These are phyloP conservation scores for Dryas drummondii DNA, from an alignment of 306 rosid genomes.

Conservation along the genomic window DNA sequence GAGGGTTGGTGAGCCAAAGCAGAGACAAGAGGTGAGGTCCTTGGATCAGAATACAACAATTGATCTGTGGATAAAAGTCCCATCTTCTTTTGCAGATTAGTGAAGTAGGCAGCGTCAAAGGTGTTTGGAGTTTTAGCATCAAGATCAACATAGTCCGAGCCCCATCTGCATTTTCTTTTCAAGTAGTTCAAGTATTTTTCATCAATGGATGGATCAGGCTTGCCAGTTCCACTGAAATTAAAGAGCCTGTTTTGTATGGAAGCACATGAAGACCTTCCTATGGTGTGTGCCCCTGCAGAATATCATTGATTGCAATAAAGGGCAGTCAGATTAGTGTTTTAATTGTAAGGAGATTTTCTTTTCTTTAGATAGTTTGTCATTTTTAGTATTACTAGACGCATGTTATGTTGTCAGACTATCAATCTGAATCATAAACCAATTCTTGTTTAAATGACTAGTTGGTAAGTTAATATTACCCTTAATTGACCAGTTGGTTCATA, in stretches of 20 bases:
- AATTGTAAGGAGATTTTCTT: neutral
- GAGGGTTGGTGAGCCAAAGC: conserved; percentile 41
- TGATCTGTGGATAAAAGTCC: conserved; percentile 68
- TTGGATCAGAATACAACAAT: conserved; percentile 51
- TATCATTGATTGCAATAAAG: neutral
- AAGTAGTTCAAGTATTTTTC: conserved; percentile 52
- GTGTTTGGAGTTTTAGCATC: conserved; percentile 62
- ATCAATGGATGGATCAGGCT: conserved; percentile 58
- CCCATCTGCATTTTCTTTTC: conserved; percentile 87
- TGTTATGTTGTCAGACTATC: neutral
- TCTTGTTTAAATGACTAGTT: neutral
- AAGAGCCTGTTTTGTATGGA: conserved; percentile 59
- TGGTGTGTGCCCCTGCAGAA: conserved; percentile 76
- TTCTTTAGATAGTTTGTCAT: too few species aligned
- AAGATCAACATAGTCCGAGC: conserved; percentile 70
- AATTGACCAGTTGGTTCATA: conserved; percentile 7
- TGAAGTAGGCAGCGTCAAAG: conserved; percentile 56
- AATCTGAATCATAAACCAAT: neutral
- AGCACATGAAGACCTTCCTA: conserved; percentile 73
- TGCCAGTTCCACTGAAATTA: conserved; percentile 54
- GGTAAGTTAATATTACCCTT: neutral
- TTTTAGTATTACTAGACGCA: too few species aligned
- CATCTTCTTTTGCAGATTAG: conserved; percentile 57
- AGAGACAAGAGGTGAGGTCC: conserved; percentile 57
- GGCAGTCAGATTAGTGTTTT: neutral